Evolutionary conservation across 495 filamentous ascomycete species (phyloP), one percentile per base, ranked within the genome.

Genomic region (Trichoderma orchidacearum): DNA sequence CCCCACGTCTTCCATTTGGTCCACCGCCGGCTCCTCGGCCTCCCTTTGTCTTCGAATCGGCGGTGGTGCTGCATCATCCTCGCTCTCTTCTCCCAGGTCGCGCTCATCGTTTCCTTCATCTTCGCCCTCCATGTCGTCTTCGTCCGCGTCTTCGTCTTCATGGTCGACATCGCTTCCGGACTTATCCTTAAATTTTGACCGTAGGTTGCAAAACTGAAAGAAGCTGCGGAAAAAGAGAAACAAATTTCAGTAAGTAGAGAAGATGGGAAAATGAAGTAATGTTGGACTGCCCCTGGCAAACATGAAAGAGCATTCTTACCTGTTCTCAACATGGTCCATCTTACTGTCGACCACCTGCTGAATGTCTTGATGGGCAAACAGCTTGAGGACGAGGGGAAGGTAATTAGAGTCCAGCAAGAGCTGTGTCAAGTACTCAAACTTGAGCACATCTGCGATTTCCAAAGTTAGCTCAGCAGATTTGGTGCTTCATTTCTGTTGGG

Each of bases 371-470:
- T 92, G 82, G 38, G 89, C 90, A 59, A 95, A 90, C 50, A 95
- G 79, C 75, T 96, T 97, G 15, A 98, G 74, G 15, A 95, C 84
- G 27, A 98, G 71, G 0, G 93, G 93, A 15, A 98, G 73, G 64
- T 95, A 97, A 68, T 94, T 96, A 18, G 87, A 88, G 68, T 98
- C 93, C 18, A 97, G 76, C 8, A 98, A 73, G 0, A 98, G 79
- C 68, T 97, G 94, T 0, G 90, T 89, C 62, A 98, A 72, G 64
- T 96, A 97, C 69, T 98, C 93, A 60, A 91, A 96, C 66, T 95
- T 95, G 58, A 98, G 72, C 38, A 98, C 80, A 64, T 98, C 92
- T 95, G 58, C 17, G 12, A 29, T 29, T 17, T 11, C 41, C 11
- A 5, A 9, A 28, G 69, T 78, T 56, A 74, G 70, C 36, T 53